Base-by-base conservation (phyloP, 441 rosid species). In the Croton setiger region DNA sequence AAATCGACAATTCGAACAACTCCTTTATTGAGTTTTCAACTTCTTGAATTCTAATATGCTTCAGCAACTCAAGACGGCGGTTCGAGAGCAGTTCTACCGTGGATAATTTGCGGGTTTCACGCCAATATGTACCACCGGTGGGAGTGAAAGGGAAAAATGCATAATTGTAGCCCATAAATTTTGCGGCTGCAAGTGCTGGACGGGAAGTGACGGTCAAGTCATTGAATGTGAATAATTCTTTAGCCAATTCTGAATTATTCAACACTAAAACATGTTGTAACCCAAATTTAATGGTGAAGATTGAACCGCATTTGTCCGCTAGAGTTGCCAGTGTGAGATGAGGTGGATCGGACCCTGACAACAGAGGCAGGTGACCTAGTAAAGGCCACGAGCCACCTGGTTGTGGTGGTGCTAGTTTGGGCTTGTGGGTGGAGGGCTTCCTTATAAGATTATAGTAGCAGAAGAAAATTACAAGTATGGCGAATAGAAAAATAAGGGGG, bases 271-370 rank as follows among this genome's bases (percentile, higher is more conserved):
- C 71, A 13, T 45, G 27, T 41, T 37, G 51, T 4, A 45, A 7
- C 23, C 80, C 76, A 4, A 72, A 0, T 48, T 53, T 27, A n/a
- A 76, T 15, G 33, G 49, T 57, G 62, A 76, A 76, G 36, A 72
- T 51, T 21, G 80, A 67, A 5, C 77, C 80, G 4, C 59, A 70
- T 15, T 62, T 53, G 66, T 77, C 74, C 0, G 77, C 77, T 5
- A 77, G 11, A 63, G 44, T 13, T 17, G 47, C 72, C n/a, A 78
- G 59, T 7, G 63, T 36, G 11, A 27, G 0, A 67, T 74, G 72
- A 47, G 60, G 67, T 4, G 57, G 74, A 0, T 35, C 9, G 4
- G 75, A 44, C 13, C 63, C 69, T 20, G 60, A 66, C 3, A 78
- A 52, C 4, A 74, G 37, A 12, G 52, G 75, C 36, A 78, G 60